phyloP scores from a whole-genome alignment of 306 rosid species.

The Cicer pinnatifidum region DNA sequence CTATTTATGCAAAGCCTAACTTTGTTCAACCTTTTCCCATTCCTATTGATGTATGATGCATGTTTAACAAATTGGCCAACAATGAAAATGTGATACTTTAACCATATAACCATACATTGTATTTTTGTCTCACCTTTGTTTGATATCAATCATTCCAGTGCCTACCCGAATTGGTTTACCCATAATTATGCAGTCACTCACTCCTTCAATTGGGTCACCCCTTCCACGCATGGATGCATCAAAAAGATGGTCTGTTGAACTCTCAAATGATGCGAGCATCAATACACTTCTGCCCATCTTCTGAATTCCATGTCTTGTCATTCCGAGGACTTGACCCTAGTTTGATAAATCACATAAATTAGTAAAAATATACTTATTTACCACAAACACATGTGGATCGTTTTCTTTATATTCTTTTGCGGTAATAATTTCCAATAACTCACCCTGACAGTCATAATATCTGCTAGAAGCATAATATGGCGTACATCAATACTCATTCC shows the following conservation, averaged over 20 bases:
- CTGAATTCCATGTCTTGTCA: constrained; percentile 89
- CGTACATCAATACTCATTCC: constrained; percentile 90
- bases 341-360: constrained; percentile 27
- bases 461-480: constrained; percentile 96
- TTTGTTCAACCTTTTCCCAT: too few species aligned
- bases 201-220: constrained; percentile 83
- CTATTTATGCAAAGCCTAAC: too few species aligned
- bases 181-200: constrained; percentile 89
- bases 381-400: constrained; percentile 20
- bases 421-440: constrained; percentile 51
- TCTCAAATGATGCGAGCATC: constrained; percentile 96
- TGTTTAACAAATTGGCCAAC: constrained; percentile 18
- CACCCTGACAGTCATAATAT: constrained; percentile 86
- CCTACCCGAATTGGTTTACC: constrained; percentile 88
- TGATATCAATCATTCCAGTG: constrained; percentile 83
- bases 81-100: constrained; percentile 19
- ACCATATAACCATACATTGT: constrained; percentile 13
- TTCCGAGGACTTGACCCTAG: constrained; percentile 90
- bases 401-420: constrained; percentile 2
- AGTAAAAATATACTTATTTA: constrained; percentile 18
- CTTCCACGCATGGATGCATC: constrained; percentile 73
- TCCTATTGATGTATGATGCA: constrained; percentile 1
- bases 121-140: constrained; percentile 78
- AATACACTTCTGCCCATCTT: constrained; percentile 89
- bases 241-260: constrained; percentile 78